These are phyloP conservation scores for Vinca major DNA, from an alignment of 305 asterid genomes.

Conservation along the genomic window DNA sequence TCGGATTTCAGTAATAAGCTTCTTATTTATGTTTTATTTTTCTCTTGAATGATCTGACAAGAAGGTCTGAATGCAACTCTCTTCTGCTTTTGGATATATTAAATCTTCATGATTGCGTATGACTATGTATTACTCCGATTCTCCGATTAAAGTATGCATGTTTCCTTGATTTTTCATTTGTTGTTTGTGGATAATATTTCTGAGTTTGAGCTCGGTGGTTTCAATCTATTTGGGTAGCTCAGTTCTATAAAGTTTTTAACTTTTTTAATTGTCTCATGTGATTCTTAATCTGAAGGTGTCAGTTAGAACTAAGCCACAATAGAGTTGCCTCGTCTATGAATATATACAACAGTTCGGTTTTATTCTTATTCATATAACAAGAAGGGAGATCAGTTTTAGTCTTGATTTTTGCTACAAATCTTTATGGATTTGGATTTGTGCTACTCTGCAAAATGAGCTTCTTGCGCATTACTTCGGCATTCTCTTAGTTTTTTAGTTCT, in stretches of 20 bases:
- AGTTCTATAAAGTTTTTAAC: not conserved
- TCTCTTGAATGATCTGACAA: not conserved
- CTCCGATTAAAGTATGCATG: not conserved
- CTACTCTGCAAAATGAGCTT: too few relatives aligned
- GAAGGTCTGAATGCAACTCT: not conserved
- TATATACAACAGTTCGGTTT: too few relatives aligned
- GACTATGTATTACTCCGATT: not conserved
- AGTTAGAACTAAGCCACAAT: too few relatives aligned
- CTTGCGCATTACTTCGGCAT: too few relatives aligned
- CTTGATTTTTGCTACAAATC: too few relatives aligned
- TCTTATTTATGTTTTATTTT: not conserved
- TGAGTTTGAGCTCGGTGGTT: not conserved
- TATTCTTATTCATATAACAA: too few relatives aligned
- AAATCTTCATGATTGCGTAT: not conserved
- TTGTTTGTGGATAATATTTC: not conserved
- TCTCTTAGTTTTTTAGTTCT: too few relatives aligned
- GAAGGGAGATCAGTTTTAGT: too few relatives aligned
- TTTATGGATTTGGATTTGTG: too few relatives aligned
- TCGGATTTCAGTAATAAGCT: not conserved
- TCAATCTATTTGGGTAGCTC: not conserved
- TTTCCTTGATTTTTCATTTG: not conserved
- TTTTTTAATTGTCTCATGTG: not conserved
- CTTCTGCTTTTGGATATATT: not conserved
- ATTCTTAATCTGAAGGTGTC: not conserved
- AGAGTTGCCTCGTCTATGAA: too few relatives aligned